These are phyloP conservation scores for Lecanoromycetidae sp. DNA, from an alignment of 2,329 filamentous ascomycete genomes.

Conservation along the genomic window DNA sequence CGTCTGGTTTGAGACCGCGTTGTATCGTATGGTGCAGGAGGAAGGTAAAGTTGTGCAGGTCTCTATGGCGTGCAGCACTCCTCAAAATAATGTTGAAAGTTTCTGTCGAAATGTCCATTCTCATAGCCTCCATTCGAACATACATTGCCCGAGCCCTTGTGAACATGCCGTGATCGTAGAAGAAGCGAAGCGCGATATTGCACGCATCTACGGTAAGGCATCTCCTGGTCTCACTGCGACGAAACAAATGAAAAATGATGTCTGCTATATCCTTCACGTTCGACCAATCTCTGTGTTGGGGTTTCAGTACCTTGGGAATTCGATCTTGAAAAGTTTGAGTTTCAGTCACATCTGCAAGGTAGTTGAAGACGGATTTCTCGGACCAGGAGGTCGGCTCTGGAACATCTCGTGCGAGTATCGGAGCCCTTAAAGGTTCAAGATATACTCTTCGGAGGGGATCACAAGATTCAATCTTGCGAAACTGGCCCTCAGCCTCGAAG, in stretches of 20 bases:
- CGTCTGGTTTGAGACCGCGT: slow-evolving; percentile 28
- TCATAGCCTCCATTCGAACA: slow-evolving; percentile 25
- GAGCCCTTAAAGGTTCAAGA: not conserved
- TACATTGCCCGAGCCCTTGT: slow-evolving; percentile 26
- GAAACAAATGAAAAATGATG: slow-evolving; percentile 26
- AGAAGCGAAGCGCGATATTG: slow-evolving; percentile 30
- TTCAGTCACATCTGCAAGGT: slow-evolving; percentile 27
- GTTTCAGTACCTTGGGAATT: not conserved
- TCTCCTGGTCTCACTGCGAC: slow-evolving; percentile 11
- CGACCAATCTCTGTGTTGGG: slow-evolving; percentile 14
- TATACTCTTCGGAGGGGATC: not conserved
- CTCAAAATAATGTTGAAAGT: slow-evolving; percentile 36
- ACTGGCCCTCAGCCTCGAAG: not conserved
- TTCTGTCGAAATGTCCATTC: slow-evolving; percentile 24
- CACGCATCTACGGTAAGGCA: slow-evolving; percentile 31
- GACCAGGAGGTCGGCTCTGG: slow-evolving; percentile 18
- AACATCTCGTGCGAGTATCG: slow-evolving; percentile 1
- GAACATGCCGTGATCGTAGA: slow-evolving; percentile 26
- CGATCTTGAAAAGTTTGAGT: slow-evolving; percentile 19
- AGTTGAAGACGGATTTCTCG: slow-evolving; percentile 27
- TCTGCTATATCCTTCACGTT: slow-evolving; percentile 18
- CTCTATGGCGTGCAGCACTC: slow-evolving; percentile 27
- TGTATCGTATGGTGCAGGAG: slow-evolving; percentile 30
- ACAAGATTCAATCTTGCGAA: not conserved
- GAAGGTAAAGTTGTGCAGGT: slow-evolving; percentile 29